These are phyloP conservation scores for Benincasa hispida DNA, from an alignment of 306 rosid species.

Conservation along the genomic window DNA sequence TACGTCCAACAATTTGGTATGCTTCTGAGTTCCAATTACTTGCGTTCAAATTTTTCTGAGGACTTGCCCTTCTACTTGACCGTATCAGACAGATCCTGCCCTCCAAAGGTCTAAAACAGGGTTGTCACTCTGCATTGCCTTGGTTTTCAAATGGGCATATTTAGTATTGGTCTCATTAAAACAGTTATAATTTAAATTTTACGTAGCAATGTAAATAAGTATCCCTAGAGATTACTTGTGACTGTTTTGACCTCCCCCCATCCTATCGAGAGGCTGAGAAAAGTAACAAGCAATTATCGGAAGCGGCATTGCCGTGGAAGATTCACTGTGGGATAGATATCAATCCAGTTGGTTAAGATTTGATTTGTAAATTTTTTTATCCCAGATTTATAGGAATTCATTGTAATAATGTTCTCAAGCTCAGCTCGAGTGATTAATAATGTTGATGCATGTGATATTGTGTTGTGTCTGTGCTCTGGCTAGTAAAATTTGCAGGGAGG, in stretches of 20 bases:
- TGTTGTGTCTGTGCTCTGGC: not conserved
- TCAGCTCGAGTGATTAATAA: not conserved
- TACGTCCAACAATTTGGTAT: not conserved
- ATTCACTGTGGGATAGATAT: not conserved
- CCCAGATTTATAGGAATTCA: not conserved
- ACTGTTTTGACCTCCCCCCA: not conserved
- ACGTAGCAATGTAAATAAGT: not conserved
- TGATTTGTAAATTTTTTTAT: not conserved
- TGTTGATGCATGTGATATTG: not conserved
- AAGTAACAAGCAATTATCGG: not conserved
- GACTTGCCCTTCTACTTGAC: not conserved
- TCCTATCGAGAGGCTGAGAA: not conserved
- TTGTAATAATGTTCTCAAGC: not conserved
- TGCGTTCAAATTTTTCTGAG: not conserved
- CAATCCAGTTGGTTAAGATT: not conserved
- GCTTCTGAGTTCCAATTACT: not conserved
- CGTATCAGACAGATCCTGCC: not conserved
- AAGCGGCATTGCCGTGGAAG: not conserved
- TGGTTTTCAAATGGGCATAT: not conserved
- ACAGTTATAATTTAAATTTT: not conserved
- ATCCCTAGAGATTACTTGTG: not conserved
- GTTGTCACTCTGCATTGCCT: not conserved
- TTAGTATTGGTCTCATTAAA: not conserved
- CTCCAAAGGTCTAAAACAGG: not conserved
- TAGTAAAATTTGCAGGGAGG: not conserved